phyloP scores from a whole-genome alignment of 768 basidiomycete species.

The Termitomyces sp. region DNA sequence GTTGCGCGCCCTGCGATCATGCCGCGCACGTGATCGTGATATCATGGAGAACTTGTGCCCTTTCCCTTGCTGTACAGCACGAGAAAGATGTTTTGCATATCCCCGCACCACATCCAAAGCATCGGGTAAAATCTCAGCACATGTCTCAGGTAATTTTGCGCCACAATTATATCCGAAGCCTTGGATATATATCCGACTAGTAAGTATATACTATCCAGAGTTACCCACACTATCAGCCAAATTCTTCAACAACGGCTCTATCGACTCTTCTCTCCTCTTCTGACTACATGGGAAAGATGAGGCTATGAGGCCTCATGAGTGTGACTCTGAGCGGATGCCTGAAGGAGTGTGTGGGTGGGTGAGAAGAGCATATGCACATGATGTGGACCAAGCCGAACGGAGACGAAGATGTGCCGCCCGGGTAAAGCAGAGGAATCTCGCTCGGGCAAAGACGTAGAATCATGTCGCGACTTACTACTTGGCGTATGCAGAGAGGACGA shows the following conservation, averaged over 20 bases:
- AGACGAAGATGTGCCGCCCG: constrained; percentile 46
- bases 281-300: constrained; percentile 44
- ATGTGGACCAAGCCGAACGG: constrained; percentile 50
- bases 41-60: background rate
- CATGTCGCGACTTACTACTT: constrained; percentile 47
- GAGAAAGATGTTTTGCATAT: too few relatives aligned
- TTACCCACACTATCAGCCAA: background rate
- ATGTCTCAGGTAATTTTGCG: too few relatives aligned
- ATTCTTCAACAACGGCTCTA: too few relatives aligned
- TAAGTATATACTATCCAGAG: too few relatives aligned
- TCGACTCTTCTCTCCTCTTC: background rate
- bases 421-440: constrained; percentile 39
- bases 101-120: too few relatives aligned
- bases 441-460: constrained; percentile 41
- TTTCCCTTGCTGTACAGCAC: too few relatives aligned
- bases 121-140: too few relatives aligned
- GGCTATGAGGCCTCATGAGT: too few relatives aligned
- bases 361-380: constrained; percentile 43
- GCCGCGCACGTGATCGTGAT: background rate
- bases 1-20: background rate
- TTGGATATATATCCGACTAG: too few relatives aligned
- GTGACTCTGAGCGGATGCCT: constrained; percentile 37
- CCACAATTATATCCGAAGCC: too few relatives aligned
- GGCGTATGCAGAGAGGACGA: background rate
- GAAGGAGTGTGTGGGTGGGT: background rate